These are phyloP conservation scores for Leccinum disarticulatum DNA, from an alignment of 768 basidiomycete genomes.

Conservation along the genomic window DNA sequence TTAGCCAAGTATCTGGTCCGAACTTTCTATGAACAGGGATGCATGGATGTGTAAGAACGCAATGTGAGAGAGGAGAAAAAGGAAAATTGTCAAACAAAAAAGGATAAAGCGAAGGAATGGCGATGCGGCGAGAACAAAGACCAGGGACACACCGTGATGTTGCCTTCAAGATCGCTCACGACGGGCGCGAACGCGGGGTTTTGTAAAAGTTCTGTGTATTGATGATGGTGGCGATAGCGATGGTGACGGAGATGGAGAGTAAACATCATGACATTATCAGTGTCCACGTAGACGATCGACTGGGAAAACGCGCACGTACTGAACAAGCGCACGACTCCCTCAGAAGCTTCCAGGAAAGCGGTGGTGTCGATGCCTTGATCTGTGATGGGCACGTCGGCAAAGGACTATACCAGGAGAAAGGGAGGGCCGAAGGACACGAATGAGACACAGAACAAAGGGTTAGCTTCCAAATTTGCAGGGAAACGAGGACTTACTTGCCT, in stretches of 20 bases:
- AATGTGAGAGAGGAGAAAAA: not conserved
- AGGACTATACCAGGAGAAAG: conserved; percentile 64
- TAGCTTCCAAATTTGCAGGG: not conserved
- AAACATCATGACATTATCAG: not conserved
- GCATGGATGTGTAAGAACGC: not conserved
- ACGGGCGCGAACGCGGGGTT: conserved; percentile 73
- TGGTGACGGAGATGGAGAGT: not conserved
- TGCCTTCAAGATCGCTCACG: conserved; percentile 84
- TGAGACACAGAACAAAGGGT: not conserved
- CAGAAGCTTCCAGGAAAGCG: conserved; percentile 83
- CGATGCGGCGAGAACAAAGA: not conserved
- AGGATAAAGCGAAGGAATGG: not conserved
- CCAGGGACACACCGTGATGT: conserved; percentile 68
- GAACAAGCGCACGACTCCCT: conserved; percentile 88
- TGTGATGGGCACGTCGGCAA: conserved; percentile 83
- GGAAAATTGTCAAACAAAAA: not conserved
- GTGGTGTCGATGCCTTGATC: conserved; percentile 87
- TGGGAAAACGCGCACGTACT: conserved; percentile 49
- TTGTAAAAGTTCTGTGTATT: conserved; percentile 22
- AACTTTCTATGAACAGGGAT: conserved; percentile 69
- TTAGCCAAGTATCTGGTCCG: conserved; percentile 71
- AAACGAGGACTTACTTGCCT: conserved; percentile 38
- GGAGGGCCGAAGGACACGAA: not conserved
- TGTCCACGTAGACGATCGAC: not conserved
- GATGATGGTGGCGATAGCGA: not conserved